Conservation (phyloP, 108 stramenopile species). For the Nitzschia putrida region DNA sequence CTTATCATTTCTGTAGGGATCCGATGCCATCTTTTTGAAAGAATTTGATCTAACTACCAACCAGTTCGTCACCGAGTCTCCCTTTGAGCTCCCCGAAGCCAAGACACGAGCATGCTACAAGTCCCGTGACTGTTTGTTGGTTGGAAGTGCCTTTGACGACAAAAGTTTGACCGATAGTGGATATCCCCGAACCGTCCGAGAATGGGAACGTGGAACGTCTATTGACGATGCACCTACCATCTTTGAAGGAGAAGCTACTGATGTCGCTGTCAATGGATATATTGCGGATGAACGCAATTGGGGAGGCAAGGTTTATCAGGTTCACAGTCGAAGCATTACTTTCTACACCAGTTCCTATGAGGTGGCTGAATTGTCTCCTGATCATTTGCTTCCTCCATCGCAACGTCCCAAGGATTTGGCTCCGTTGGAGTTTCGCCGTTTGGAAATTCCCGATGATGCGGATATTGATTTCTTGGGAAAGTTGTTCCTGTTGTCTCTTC, state of each 20-base stretch:
- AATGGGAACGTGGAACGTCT: conserved; percentile 88
- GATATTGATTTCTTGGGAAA: conserved; percentile 59
- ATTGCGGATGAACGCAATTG: conserved; percentile 64
- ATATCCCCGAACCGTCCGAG: conserved; percentile 86
- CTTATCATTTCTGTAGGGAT: conserved; percentile 37
- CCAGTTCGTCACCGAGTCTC: conserved; percentile 66
- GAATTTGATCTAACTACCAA: conserved; percentile 84
- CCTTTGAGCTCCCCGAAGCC: conserved; percentile 73
- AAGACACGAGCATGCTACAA: conserved; percentile 73
- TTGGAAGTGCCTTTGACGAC: conserved; percentile 68
- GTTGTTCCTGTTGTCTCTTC: conserved; percentile 65
- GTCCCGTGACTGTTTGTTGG: conserved; percentile 55
- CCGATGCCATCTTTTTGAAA: conserved; percentile 84
- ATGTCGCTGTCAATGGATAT: conserved; percentile 78
- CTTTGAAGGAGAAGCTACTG: conserved; percentile 87
- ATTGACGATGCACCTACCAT: conserved; percentile 80
- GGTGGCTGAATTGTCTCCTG: conserved; percentile 49
- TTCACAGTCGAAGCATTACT: conserved; percentile 63
- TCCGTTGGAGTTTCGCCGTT: conserved; percentile 55
- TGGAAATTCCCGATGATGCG: conserved; percentile 77
- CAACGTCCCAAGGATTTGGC: conserved; percentile 39
- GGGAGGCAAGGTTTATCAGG: conserved; percentile 77
- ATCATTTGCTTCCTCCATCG: conserved; percentile 52
- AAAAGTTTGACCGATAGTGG: conserved; percentile 83
- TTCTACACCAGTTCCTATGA: conserved; percentile 83